Base-by-base conservation (phyloP, 768 basidiomycete genomes). In the Termitomyces sp. region DNA sequence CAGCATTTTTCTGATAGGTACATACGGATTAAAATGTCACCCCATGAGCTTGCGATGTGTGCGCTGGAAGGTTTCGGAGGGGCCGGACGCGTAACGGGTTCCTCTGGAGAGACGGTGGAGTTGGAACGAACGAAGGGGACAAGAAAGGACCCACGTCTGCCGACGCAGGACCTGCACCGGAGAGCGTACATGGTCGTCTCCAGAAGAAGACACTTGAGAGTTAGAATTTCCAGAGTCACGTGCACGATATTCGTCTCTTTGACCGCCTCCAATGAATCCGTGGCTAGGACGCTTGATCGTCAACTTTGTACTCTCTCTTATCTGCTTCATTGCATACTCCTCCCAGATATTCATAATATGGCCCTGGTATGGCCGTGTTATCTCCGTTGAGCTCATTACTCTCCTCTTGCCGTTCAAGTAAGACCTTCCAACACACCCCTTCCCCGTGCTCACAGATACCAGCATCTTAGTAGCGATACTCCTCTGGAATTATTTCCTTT, bases 321-420 rank as follows among this genome's bases (percentile, higher is more conserved):
- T 93, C 43, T 80, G 76, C 50, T 98, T 98, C 70, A 93, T 98
- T 60, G 82, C 90, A 2, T 91, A 92, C 68, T 87, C 90, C 6
- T 84, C 88, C 2, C 96, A 98, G 69, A 79, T 93, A 62, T 94
- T 90, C 71, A 77, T 98, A 57, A 84, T 97, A 67, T 81, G 79
- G 92, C 93, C 93, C 21, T 97, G 92, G 92, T 96, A 95, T 64
- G 91, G 93, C 40, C 70, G 79, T 37, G 85, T 71, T 48, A 59
- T 90, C 58, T 85, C 90, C 14, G 71, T 90, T 41, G 84, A 93
- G 64, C 82, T 96, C 44, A 57, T 96, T 38, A 72, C 69, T 21
- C 77, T 95, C n/a, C 77, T 97, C 21, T 59, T 83, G 2, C 96
- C 96, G 9, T 96, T 96, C 88, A 95, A 96, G 93, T 94, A 66